phyloP scores from a whole-genome alignment of 768 basidiomycete genomes.

The Phylloporus rhodoxanthus region DNA sequence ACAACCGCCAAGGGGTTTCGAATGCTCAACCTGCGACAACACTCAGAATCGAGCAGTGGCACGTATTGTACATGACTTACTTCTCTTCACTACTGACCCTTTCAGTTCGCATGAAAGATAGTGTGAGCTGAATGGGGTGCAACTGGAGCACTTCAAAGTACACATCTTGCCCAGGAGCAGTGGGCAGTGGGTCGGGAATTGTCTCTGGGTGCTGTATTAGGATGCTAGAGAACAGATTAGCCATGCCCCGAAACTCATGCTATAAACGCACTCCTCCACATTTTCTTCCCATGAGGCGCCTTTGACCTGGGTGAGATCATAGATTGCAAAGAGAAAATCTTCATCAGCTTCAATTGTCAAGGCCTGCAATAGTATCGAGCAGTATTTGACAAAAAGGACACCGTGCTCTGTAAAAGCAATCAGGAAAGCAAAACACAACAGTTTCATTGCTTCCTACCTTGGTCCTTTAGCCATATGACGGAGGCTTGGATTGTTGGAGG shows the following conservation, averaged over 20 bases:
- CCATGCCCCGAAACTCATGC: not conserved
- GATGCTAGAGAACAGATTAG: conserved; percentile 39
- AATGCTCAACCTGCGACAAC: conserved; percentile 51
- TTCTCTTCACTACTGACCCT: conserved; percentile 89
- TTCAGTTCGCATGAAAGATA: conserved; percentile 98
- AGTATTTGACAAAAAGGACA: conserved; percentile 96
- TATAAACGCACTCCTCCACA: conserved; percentile 57
- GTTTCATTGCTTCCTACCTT: conserved; percentile 46
- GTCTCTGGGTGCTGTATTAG: conserved; percentile 65
- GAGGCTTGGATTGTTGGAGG: conserved; percentile 88
- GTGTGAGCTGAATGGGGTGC: conserved; percentile 84
- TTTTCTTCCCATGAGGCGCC: conserved; percentile 87
- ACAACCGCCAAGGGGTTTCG: conserved; percentile 91
- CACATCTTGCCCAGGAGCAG: conserved; percentile 67
- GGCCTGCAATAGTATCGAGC: conserved; percentile 87
- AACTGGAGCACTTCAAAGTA: conserved; percentile 96
- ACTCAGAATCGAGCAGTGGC: conserved; percentile 2
- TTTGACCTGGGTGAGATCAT: conserved; percentile 87
- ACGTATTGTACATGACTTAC: conserved; percentile 41
- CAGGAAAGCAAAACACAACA: not conserved
- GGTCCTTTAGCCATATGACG: conserved; percentile 86
- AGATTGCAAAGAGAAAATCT: conserved; percentile 87
- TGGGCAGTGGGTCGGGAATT: conserved; percentile 64
- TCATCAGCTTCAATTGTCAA: conserved; percentile 96
- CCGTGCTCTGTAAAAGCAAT: conserved; percentile 68